phyloP scores from a whole-genome alignment of 257 asterid genomes.

The Petunia axillaris region DNA sequence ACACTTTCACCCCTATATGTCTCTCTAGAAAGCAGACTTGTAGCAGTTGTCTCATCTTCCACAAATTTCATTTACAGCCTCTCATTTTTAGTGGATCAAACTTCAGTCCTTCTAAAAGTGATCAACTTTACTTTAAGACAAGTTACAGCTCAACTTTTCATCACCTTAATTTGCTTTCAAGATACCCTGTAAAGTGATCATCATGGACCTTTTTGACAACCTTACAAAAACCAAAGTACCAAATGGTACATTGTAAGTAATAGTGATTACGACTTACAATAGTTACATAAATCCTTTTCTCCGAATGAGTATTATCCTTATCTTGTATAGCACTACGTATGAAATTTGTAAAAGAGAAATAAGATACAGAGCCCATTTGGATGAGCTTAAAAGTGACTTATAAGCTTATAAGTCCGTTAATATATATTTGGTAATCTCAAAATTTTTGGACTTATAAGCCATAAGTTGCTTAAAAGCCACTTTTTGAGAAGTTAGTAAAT shows the following conservation, averaged over 20 bases:
- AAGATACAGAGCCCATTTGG: not conserved
- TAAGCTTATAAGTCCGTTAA: too few species aligned
- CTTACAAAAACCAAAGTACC: not conserved
- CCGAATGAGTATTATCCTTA: not conserved
- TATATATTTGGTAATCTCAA: too few species aligned
- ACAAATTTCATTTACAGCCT: not conserved
- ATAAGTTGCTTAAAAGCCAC: too few species aligned
- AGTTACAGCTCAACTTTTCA: not conserved
- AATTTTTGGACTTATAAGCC: too few species aligned
- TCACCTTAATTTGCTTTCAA: not conserved
- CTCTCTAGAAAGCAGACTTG: not conserved
- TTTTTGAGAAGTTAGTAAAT: too few species aligned
- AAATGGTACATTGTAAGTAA: not conserved
- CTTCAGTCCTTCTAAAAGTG: not conserved
- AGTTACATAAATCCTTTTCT: not conserved
- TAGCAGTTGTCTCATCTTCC: not conserved
- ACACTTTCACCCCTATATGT: not conserved
- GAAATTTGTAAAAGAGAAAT: not conserved
- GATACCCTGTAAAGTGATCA: slow-evolving; percentile 18
- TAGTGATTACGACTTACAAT: slow-evolving; percentile 8
- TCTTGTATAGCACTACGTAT: not conserved
- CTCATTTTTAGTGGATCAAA: not conserved
- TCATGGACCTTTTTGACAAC: not conserved
- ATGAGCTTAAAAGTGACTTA: too few species aligned
- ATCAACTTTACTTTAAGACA: not conserved